These are phyloP conservation scores for Neopestalotiopsis sp. DNA, from an alignment of 2,329 filamentous ascomycete genomes.

Conservation along the genomic window DNA sequence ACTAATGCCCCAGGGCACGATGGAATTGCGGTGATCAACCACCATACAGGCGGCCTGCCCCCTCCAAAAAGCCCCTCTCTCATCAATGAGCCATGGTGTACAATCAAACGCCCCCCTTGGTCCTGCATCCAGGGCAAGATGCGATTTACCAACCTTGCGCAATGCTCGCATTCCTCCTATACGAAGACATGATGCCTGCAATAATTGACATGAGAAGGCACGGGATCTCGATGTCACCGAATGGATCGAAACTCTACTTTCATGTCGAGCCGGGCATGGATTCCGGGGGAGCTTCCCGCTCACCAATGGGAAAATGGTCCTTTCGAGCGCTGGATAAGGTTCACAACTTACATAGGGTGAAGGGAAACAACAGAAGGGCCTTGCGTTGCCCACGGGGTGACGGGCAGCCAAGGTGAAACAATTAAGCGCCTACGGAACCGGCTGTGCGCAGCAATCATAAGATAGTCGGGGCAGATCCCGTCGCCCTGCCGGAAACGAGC, in stretches of 20 bases:
- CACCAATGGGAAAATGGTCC: neutral
- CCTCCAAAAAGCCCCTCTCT: too few species aligned
- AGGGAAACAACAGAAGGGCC: neutral
- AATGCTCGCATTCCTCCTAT: neutral
- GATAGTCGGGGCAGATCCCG: neutral
- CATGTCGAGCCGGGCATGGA: neutral
- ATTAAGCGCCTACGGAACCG: slow-evolving; percentile 1
- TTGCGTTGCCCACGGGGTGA: neutral
- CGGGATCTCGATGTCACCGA: neutral
- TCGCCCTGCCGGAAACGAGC: neutral
- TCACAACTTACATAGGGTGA: neutral
- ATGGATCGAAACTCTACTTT: neutral
- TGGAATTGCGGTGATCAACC: neutral
- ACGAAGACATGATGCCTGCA: neutral
- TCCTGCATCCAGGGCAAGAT: neutral
- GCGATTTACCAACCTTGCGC: neutral
- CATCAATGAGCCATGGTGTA: too few species aligned
- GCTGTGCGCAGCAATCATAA: neutral
- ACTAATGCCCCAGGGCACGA: neutral
- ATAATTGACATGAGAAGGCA: neutral
- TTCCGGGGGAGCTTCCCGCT: neutral
- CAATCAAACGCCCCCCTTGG: neutral
- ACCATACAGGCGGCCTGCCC: neutral
- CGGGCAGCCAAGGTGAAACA: neutral
- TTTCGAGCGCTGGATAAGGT: neutral